Evolutionary conservation across 805 yeast species (phyloP).

Genomic region (Sugiyamaella qingdaonensis): DNA sequence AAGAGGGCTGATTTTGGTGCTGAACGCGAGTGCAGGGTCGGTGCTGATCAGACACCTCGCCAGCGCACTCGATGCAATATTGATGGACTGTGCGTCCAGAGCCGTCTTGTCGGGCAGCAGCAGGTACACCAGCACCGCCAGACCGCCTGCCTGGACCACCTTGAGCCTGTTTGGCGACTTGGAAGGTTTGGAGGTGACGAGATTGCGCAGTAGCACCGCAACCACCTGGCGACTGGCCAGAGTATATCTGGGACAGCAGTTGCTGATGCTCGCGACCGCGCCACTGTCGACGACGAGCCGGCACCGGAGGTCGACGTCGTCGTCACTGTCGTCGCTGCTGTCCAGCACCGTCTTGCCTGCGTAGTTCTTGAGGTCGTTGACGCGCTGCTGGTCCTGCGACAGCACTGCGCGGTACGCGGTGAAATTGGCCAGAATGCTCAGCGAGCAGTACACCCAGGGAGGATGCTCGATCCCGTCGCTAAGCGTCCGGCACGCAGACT

Average conservation of each 20-base stretch:
- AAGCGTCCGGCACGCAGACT: slow-evolving; percentile 16
- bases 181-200: slow-evolving; percentile 25
- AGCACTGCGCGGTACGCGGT: slow-evolving; percentile 31
- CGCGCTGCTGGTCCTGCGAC: slow-evolving; percentile 28
- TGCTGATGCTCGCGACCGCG: slow-evolving; percentile 24
- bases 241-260: slow-evolving; percentile 22
- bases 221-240: slow-evolving; percentile 24
- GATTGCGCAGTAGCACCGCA: slow-evolving; percentile 28
- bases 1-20: slow-evolving; percentile 29
- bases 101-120: slow-evolving; percentile 17
- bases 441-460: slow-evolving; percentile 30
- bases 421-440: slow-evolving; percentile 31
- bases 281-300: slow-evolving; percentile 26
- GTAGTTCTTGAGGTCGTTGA: slow-evolving; percentile 26
- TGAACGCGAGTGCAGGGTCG: slow-evolving; percentile 34
- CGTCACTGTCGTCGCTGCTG: slow-evolving; percentile 18
- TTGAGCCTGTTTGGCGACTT: slow-evolving; percentile 21
- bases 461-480: slow-evolving; percentile 18
- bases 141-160: slow-evolving; percentile 35
- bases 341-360: slow-evolving; percentile 29
- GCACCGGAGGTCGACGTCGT: slow-evolving; percentile 23
- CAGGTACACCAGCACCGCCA: slow-evolving; percentile 30
- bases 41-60: slow-evolving; percentile 34
- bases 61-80: slow-evolving; percentile 29
- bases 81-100: slow-evolving; percentile 13